Evolutionary conservation across 306 rosid genomes (phyloP).

Genomic region (Malus asiatica): DNA sequence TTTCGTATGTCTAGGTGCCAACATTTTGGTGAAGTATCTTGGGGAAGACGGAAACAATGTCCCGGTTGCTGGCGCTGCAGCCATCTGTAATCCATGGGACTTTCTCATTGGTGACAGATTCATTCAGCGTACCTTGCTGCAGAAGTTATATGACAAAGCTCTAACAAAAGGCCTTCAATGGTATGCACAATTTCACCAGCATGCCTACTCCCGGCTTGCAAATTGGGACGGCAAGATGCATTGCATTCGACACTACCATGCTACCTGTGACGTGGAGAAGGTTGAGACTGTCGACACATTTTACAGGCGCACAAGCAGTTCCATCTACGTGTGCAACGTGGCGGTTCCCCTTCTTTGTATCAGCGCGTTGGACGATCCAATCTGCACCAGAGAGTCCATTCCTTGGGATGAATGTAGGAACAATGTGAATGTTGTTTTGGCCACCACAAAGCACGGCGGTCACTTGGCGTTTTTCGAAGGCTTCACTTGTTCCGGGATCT

Average conservation of each 20-base stretch:
- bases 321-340: slow-evolving; percentile 58
- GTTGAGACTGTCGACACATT: slow-evolving; percentile 82
- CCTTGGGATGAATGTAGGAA: slow-evolving; percentile 92
- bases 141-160: slow-evolving; percentile 71
- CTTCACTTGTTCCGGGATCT: slow-evolving; percentile 54
- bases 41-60: slow-evolving; percentile 73
- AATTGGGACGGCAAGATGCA: slow-evolving; percentile 90
- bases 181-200: slow-evolving; percentile 71
- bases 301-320: slow-evolving; percentile 67
- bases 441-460: slow-evolving; percentile 60
- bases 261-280: slow-evolving; percentile 71
- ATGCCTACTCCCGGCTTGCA: slow-evolving; percentile 65
- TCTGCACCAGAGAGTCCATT: slow-evolving; percentile 87
- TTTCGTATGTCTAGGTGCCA: slow-evolving; percentile 25
- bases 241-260: slow-evolving; percentile 69
- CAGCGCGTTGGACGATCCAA: slow-evolving; percentile 84
- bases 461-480: slow-evolving; percentile 81
- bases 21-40: slow-evolving; percentile 71
- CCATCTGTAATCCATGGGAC: slow-evolving; percentile 79
- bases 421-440: slow-evolving; percentile 58
- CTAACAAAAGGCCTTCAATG: slow-evolving; percentile 69
- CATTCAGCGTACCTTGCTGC: slow-evolving; percentile 61
- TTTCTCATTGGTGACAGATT: slow-evolving; percentile 85
- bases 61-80: slow-evolving; percentile 80
- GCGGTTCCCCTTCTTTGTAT: slow-evolving; percentile 79